A percentile compares a stretch with the other conserved stretches of the same genome.
Evolutionary conservation across 495 filamentous ascomycete species (phyloP).

Genomic region (Cetradonia linearis): DNA sequence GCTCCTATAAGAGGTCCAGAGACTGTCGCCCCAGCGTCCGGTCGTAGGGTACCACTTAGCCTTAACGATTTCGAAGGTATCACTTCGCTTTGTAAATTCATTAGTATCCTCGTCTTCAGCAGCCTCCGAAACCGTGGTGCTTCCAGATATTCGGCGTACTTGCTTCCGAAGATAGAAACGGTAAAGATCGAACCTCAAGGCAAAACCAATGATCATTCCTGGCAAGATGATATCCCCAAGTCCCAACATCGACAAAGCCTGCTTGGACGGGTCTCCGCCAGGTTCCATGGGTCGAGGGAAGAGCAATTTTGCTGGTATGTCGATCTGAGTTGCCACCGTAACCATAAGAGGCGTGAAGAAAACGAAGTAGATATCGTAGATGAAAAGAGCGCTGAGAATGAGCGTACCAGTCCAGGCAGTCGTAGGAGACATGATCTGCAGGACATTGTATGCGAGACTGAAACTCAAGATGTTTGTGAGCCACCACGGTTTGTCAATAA

Average conservation of each 20-base stretch:
- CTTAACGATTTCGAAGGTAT: conserved; percentile 32
- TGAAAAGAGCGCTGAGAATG: conserved; percentile 69
- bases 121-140: conserved; percentile 26
- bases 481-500: conserved; percentile 62
- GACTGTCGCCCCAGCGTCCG: conserved; percentile 71
- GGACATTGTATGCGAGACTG: conserved; percentile 69
- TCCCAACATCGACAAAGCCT: conserved; percentile 70
- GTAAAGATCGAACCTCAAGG: conserved; percentile 84
- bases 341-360: conserved; percentile 98
- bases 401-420: conserved; percentile 74
- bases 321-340: conserved; percentile 79
- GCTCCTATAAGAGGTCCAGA: conserved; percentile 53
- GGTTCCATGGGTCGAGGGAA: conserved; percentile 57
- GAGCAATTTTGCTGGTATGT: conserved; percentile 87
- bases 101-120: conserved; percentile 20
- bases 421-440: conserved; percentile 82
- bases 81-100: conserved; percentile 18
- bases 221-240: conserved; percentile 92
- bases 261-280: conserved; percentile 30
- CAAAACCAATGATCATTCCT: conserved; percentile 79
- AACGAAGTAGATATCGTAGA: conserved; percentile 95
- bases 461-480: conserved; percentile 83
- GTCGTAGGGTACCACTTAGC: conserved; percentile 50
- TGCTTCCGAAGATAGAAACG: conserved; percentile 60
- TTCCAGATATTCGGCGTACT: conserved; percentile 7